Conservation (phyloP, 768 basidiomycete species). For the Lentinula lateritia region DNA sequence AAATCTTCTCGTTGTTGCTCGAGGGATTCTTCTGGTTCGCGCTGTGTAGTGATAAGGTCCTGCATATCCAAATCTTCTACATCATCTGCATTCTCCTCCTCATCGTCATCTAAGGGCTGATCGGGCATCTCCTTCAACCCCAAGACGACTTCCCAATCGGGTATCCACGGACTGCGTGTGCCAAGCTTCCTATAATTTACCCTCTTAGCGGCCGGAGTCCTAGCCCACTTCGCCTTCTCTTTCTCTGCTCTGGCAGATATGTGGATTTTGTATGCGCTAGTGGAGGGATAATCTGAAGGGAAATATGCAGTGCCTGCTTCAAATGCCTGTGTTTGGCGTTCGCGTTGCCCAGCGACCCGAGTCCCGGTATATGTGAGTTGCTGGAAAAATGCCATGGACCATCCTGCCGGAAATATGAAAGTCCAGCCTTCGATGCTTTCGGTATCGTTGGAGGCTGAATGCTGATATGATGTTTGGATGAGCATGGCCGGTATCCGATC, state of each 20-base stretch:
- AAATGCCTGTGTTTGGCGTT: conserved; percentile 74
- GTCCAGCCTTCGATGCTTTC: conserved; percentile 80
- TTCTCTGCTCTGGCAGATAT: conserved; percentile 42
- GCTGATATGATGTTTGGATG: conserved; percentile 69
- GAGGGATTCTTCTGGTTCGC: conserved; percentile 26
- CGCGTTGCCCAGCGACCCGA: conserved; percentile 80
- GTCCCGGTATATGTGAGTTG: conserved; percentile 82
- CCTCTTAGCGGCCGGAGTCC: conserved; percentile 86
- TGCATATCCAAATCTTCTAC: not conserved
- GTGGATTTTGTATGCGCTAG: conserved; percentile 47
- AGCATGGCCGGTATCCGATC: conserved; percentile 81
- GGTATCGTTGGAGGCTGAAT: conserved; percentile 17
- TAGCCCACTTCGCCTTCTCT: conserved; percentile 62
- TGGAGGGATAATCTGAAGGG: conserved; percentile 75
- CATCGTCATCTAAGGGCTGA: conserved; percentile 9
- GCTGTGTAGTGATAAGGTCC: conserved; percentile 52
- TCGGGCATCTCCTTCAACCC: conserved; percentile 29
- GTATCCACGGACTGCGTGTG: conserved; percentile 65
- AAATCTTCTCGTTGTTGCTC: conserved; percentile 16
- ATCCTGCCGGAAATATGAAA: conserved; percentile 79
- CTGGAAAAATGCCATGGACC: conserved; percentile 85
- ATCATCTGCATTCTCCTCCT: conserved; percentile 8
- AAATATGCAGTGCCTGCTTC: conserved; percentile 75
- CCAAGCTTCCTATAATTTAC: conserved; percentile 63
- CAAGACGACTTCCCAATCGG: conserved; percentile 74